Percentiles rank a stretch among this genome's conserved stretches.
Evolutionary conservation across 1,284 basidiomycete species (phyloP).

Genomic region (Sphaerobolus stellatus): DNA sequence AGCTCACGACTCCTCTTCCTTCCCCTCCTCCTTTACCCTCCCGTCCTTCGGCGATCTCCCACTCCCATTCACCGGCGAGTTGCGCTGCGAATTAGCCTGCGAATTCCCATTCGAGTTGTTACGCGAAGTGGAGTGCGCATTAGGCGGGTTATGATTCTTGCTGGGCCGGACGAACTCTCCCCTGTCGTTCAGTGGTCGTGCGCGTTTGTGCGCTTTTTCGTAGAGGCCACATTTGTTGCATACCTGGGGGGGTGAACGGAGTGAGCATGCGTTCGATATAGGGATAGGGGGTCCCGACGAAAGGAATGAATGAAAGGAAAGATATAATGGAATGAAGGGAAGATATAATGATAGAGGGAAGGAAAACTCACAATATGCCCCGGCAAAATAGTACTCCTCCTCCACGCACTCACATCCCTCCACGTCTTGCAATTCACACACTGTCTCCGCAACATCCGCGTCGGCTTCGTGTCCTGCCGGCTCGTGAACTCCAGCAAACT

Average conservation of each 20-base stretch:
- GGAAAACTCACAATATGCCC: constrained; percentile 10
- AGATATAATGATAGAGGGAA: neutral
- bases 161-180: constrained; percentile 12
- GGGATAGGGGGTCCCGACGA: neutral
- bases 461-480: constrained; percentile 12
- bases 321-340: neutral
- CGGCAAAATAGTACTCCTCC: constrained; percentile 10
- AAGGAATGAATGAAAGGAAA: neutral
- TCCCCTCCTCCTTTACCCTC: too few relatives aligned
- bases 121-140: too few relatives aligned
- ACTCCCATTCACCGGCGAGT: too few relatives aligned
- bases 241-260: constrained; percentile 1
- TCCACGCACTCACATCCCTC: constrained; percentile 13
- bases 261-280: neutral
- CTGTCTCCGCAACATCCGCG: constrained; percentile 10
- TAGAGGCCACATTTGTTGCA: constrained; percentile 14
- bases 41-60: too few relatives aligned
- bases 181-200: constrained; percentile 11
- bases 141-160: constrained; percentile 2
- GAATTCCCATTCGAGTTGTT: too few relatives aligned
- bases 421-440: constrained; percentile 13
- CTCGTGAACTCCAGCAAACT: constrained; percentile 11
- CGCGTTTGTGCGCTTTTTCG: constrained; percentile 12
- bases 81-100: too few relatives aligned
- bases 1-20: too few relatives aligned